Evolutionary conservation across 768 basidiomycete species (phyloP).

Genomic region (Melanogaster broomeanus): DNA sequence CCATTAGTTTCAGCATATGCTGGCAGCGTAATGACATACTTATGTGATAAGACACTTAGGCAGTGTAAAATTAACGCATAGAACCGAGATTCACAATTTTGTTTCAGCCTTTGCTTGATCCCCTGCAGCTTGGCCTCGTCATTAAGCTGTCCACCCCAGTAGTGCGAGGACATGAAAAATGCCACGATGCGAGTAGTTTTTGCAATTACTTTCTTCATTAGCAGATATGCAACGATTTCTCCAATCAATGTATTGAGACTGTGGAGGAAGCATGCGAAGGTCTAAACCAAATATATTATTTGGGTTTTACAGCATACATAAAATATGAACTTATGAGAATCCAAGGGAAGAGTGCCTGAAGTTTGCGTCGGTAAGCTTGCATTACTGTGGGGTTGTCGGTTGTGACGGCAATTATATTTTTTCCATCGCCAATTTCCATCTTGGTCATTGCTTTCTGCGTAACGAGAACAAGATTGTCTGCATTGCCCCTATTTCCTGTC

Average conservation of each 20-base stretch:
- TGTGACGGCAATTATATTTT: too few species aligned
- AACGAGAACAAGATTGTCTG: conserved; percentile 18
- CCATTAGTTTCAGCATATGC: too few species aligned
- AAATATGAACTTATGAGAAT: background rate
- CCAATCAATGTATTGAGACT: too few species aligned
- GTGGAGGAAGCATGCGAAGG: too few species aligned
- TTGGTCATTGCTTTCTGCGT: conserved; percentile 13
- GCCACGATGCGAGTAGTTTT: conserved; percentile 17
- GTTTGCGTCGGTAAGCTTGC: conserved; percentile 21
- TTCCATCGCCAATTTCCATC: conserved; percentile 21
- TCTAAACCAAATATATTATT: background rate
- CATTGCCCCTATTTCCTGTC: conserved; percentile 25
- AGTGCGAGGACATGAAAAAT: conserved; percentile 31
- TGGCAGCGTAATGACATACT: too few species aligned
- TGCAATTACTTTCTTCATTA: too few species aligned
- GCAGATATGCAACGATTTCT: too few species aligned
- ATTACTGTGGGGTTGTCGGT: conserved; percentile 35
- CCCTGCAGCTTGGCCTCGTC: conserved; percentile 9
- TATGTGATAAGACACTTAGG: too few species aligned
- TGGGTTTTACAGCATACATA: background rate
- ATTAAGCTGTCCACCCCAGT: conserved; percentile 33
- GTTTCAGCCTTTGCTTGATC: too few species aligned
- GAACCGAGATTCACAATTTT: too few species aligned
- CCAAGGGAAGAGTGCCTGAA: background rate
- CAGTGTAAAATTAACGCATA: too few species aligned